Evolutionary conservation across 202 grass and related monocot genomes (phyloP), one percentile per base, ranked within the genome.

Genomic region (Elaeis oleifera): DNA sequence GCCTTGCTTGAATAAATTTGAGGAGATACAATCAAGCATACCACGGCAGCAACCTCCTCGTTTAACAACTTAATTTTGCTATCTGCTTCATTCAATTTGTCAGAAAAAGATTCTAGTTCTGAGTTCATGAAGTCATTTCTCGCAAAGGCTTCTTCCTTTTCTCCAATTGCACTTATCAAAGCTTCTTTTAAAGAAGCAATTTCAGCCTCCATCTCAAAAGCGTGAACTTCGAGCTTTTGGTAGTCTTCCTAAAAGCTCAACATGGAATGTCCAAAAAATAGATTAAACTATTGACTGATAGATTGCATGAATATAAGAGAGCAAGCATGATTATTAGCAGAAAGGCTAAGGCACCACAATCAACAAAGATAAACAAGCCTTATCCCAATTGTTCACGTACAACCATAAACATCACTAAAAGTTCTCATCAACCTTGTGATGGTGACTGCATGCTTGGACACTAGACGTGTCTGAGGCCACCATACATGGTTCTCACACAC

Each of bases 101-200:
- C 79, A 21, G 76, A 80, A 29, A 91, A 50, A 77, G 71, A 56
- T 70, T 86, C 71, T 51, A 89, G 51, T 76, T 89, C 84, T 5
- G 53, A 81, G 68, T 75, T 71, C 25, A 84, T 63, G 81, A 84
- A 22, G 58, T 89, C 71, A 63, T 88, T 53, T 69, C 71, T 83
- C 61, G 79, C 67, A 28, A 83, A 49, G 27, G 79, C 81, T 63
- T 91, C 82, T 21, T 97, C 88, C 71, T 91, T 97, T 79, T 91
- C 77, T 69, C 49, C 29, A 75, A 79, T 72, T 19, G 74, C 71
- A 78, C 63, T 78, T 19, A 49, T 23, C 59, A 97, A 68, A 77
- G 71, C 71, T 74, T 86, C 92, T 68, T 89, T 71, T 67, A 97
- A 74, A 51, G 77, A 89, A 79, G 60, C 72, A 65, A 92, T 86